phyloP scores from a whole-genome alignment of 2,329 filamentous ascomycete species.

The Chalaropsis thielavioides region DNA sequence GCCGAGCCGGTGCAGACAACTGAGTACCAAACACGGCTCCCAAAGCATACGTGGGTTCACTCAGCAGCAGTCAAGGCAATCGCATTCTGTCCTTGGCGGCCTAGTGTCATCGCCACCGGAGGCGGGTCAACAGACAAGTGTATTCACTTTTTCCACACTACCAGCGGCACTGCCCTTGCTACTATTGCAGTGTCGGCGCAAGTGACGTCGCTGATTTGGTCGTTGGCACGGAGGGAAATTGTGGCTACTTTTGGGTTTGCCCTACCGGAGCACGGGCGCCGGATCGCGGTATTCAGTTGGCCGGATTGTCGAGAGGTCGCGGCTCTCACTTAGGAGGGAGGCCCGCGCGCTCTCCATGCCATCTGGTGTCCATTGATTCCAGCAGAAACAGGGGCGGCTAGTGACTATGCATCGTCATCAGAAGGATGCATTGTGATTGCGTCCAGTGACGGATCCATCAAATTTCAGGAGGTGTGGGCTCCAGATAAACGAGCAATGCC shows the following conservation, averaged over 20 bases:
- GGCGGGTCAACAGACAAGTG: constrained; percentile 89
- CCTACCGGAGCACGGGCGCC: constrained; percentile 73
- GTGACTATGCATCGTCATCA: constrained; percentile 20
- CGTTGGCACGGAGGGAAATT: constrained; percentile 69
- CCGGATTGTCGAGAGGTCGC: constrained; percentile 77
- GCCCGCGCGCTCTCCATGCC: constrained; percentile 72
- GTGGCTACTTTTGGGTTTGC: constrained; percentile 88
- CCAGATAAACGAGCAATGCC: constrained; percentile 45
- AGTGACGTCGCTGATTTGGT: constrained; percentile 88
- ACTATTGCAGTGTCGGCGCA: constrained; percentile 88
- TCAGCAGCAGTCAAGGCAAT: constrained; percentile 90
- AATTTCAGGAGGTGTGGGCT: constrained; percentile 88
- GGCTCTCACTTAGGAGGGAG: constrained; percentile 68
- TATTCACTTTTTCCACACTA: constrained; percentile 89
- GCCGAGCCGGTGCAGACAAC: neutral
- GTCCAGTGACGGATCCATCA: constrained; percentile 79
- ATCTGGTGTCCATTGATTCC: constrained; percentile 57
- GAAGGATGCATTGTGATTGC: constrained; percentile 69
- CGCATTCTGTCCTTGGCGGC: constrained; percentile 90
- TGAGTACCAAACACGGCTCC: neutral
- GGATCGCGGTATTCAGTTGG: constrained; percentile 91
- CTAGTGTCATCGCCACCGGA: constrained; percentile 73
- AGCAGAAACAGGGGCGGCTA: constrained; percentile 21
- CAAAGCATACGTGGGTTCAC: constrained; percentile 56
- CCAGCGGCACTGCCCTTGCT: constrained; percentile 67